Base-by-base conservation (phyloP, 306 rosid genomes). In the Malus fusca region DNA sequence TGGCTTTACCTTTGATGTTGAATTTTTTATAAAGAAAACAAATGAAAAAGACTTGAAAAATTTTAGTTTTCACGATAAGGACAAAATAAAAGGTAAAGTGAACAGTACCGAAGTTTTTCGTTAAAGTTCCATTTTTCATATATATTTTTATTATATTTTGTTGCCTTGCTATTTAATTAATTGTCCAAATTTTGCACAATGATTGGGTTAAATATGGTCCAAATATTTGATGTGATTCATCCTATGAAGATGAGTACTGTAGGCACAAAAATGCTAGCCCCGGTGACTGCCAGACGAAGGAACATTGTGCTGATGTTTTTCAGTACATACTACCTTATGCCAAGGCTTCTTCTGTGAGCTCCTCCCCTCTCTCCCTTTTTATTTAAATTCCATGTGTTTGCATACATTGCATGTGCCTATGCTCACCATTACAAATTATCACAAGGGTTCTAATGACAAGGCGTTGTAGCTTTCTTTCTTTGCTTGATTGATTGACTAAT, bases 241-340 rank as follows among this genome's bases (percentile, higher is more conserved):
- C 96, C 35, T 90, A 90, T 82, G 97, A 92, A 78, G 98, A 95
- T 84, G 98, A 95, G 74, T 76, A 37, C 42, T 7, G 42, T 85
- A 72, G 88, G 70, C 97, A 95, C 90, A 95, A 87, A 89, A 95
- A 95, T 82, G 88, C 98, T 68, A 87, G 97, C 79, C 96, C 92
- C 21, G 96, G 97, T 80, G 96, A 95, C 78, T 92, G 90, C 83
- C 98, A 95, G 81, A 88, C 93, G 71, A 92, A 87, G 82, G 98
- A 95, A 84, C 97, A 95, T 74, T 95, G 97, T 70, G 93, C 97
- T 69, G 98, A 95, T 85, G 97, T 90, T 84, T 95, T 92, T 82
- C 92, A 86, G 84, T 92, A 95, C 71, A 83, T 95, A 79, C 97
- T 92, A 67, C 97, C 97, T 66, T 95, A 77, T 86, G 98, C 97